phyloP scores from a whole-genome alignment of 768 basidiomycete genomes.

The Xanthoconium stramineum region DNA sequence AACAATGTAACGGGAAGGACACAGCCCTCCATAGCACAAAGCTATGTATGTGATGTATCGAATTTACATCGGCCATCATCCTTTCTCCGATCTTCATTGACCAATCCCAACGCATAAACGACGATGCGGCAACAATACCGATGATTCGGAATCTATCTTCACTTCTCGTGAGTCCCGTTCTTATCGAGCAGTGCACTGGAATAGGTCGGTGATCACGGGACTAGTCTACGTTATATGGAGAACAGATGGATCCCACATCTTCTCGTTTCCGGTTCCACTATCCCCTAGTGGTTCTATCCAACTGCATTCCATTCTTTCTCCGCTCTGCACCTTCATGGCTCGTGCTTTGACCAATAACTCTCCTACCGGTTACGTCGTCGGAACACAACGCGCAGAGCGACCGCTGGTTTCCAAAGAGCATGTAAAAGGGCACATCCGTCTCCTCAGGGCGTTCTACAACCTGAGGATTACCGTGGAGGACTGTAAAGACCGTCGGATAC shows the following conservation, averaged over 20 bases:
- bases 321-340: neutral
- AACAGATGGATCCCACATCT: conserved; percentile 8
- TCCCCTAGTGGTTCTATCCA: neutral
- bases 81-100: neutral
- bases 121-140: neutral
- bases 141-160: neutral
- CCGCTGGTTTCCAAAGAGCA: conserved; percentile 33
- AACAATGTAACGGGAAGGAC: neutral
- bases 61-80: conserved; percentile 1
- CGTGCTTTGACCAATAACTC: neutral
- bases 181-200: conserved; percentile 9
- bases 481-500: conserved; percentile 26
- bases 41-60: neutral
- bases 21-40: conserved; percentile 6
- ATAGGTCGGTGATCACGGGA: neutral
- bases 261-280: neutral
- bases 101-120: neutral
- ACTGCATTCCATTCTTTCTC: neutral
- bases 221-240: conserved; percentile 2
- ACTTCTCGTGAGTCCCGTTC: neutral
- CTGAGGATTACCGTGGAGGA: conserved; percentile 30
- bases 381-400: conserved; percentile 8
- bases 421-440: conserved; percentile 34
- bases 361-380: conserved; percentile 18
- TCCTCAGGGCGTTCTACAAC: conserved; percentile 32